Evolutionary conservation across 495 filamentous ascomycete genomes (phyloP), one percentile per base, ranked within the genome.

Genomic region (Penicillium canariense): DNA sequence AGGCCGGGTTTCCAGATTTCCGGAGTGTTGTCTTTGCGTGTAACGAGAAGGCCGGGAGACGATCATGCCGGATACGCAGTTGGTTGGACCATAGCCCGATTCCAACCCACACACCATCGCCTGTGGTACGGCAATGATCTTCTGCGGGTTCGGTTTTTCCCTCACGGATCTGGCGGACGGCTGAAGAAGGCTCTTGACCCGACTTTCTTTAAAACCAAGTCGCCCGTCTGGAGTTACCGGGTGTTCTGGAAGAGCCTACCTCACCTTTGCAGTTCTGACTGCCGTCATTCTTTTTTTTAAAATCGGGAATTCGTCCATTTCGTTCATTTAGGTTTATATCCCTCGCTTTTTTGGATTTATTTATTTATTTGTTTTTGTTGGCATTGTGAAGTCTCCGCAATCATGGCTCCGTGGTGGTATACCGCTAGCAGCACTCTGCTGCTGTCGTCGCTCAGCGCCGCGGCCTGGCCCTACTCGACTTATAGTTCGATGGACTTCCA

Each of bases 391-490:
- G 27, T 15, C 9, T 17, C 5, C 12, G 14, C 11, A 35, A 17
- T 23, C 5, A 65, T 65, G 61, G 26, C 50, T 30, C 54, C 54
- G 0, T 58, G 45, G 51, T 61, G 55, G 54, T 59, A 48, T 48
- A 54, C 64, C n/a, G 60, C 63, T 39, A 50, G 56, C 51, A 61
- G 59, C 50, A 30, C 56, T 11, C 61, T 73, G 54, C 56, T 71
- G 17, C 47, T 72, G 36, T 54, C 25, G 14, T 18, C 65, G 10
- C 26, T 66, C n/a, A 46, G 50, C 22, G 65, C 56, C 2, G 47
- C 59, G 28, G 69, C 66, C 12, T 73, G 60, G 57, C 64, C 63
- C 3, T 70, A 59, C 40, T 44, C 55, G 32, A 68, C 57, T 22
- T 63, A 65, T 48, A 51, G 22, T 14, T 69, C 70, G 26, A 65